Percentiles rank a stretch among this genome's conserved stretches.
These are phyloP conservation scores for Hymenoscyphus albidus DNA, from an alignment of 2,329 filamentous ascomycete genomes.

Conservation along the genomic window DNA sequence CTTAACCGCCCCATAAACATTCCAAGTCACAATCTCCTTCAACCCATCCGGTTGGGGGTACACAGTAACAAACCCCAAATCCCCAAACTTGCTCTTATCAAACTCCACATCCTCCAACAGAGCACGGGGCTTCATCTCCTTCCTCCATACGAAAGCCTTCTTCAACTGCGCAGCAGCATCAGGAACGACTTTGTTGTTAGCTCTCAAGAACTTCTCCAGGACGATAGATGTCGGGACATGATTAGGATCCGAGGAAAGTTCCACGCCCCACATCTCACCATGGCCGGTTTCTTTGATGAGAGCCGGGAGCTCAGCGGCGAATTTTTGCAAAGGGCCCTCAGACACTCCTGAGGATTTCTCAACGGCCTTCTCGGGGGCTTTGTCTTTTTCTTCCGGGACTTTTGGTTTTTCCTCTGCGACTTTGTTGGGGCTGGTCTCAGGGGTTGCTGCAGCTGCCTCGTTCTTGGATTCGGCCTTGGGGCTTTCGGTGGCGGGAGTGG, in stretches of 20 bases:
- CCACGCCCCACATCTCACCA: conserved; percentile 83
- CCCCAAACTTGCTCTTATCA: conserved; percentile 66
- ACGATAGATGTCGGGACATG: conserved; percentile 78
- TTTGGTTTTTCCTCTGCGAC: background rate
- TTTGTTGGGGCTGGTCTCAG: conserved; percentile 5
- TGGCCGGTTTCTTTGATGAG: conserved; percentile 58
- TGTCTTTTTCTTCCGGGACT: conserved; percentile 7
- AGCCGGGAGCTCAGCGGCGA: conserved; percentile 55
- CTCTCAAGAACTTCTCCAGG: conserved; percentile 89
- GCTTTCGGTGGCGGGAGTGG: conserved; percentile 17
- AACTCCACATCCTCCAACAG: conserved; percentile 60
- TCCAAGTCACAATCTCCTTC: conserved; percentile 78
- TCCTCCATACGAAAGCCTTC: conserved; percentile 79
- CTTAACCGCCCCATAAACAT: conserved; percentile 87
- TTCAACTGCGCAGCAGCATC: conserved; percentile 75
- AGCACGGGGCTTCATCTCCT: conserved; percentile 66
- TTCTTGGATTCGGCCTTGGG: conserved; percentile 3
- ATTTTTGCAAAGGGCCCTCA: conserved; percentile 44
- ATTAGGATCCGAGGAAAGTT: conserved; percentile 44
- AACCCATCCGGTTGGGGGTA: conserved; percentile 53
- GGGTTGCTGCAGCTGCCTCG: background rate
- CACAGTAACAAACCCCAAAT: conserved; percentile 76
- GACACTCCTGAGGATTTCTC: background rate
- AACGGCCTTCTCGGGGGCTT: conserved; percentile 8
- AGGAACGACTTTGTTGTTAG: conserved; percentile 72